phyloP scores from a whole-genome alignment of 2,329 filamentous ascomycete species.

The Fusarium sulawesiense region DNA sequence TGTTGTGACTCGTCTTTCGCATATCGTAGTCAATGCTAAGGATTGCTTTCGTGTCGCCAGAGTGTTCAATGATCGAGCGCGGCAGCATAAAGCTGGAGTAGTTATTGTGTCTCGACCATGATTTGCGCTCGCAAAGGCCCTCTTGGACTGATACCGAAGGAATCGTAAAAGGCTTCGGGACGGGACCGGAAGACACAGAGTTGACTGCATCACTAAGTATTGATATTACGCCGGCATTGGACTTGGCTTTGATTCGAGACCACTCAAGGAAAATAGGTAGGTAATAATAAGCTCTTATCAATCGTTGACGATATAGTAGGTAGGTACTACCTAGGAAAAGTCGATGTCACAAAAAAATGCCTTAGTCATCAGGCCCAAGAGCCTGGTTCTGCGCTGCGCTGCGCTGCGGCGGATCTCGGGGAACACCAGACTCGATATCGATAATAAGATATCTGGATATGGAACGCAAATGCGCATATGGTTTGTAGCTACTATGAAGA shows the following conservation, averaged over 20 bases:
- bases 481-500: neutral
- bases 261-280: constrained; percentile 3
- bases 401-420: constrained; percentile 2
- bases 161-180: constrained; percentile 74
- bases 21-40: constrained; percentile 21
- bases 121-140: constrained; percentile 62
- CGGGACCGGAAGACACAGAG: constrained; percentile 59
- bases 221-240: constrained; percentile 34
- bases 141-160: constrained; percentile 76
- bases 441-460: neutral
- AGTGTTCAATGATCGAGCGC: constrained; percentile 26
- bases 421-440: neutral
- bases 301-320: constrained; percentile 23
- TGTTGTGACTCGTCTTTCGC: constrained; percentile 26
- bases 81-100: constrained; percentile 33
- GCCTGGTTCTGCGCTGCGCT: constrained; percentile 25
- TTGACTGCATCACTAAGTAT: constrained; percentile 57
- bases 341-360: constrained; percentile 27
- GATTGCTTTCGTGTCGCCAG: constrained; percentile 24
- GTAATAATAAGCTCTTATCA: constrained; percentile 17
- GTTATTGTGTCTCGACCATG: constrained; percentile 47
- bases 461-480: neutral
- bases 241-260: constrained; percentile 13
- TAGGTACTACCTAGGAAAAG: constrained; percentile 21
- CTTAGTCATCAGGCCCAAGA: constrained; percentile 35